phyloP scores from a whole-genome alignment of 371 early-diverging fungal species.

The Smittium culicis region DNA sequence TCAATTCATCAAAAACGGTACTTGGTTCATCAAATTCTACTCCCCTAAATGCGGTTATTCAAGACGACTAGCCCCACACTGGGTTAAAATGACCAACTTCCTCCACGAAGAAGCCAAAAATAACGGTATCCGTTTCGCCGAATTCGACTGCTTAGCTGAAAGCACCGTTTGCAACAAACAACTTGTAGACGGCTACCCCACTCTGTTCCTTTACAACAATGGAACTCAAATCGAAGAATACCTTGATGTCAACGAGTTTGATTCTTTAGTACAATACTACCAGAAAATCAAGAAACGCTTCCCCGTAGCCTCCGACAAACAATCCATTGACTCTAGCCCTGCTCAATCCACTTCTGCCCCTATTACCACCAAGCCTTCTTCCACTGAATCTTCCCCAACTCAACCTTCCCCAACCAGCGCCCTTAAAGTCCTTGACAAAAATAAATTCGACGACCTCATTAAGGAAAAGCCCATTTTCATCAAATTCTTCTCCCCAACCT shows the following conservation, averaged over 20 bases:
- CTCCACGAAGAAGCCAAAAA: constrained; percentile 16
- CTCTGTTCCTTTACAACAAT: constrained; percentile 45
- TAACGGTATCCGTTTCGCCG: constrained; percentile 47
- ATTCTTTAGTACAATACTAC: constrained; percentile 18
- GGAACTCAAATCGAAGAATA: constrained; percentile 42
- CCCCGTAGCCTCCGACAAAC: too few species aligned
- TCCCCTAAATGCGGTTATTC: constrained; percentile 28
- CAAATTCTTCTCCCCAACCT: constrained; percentile 79
- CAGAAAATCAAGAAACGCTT: constrained; percentile 18
- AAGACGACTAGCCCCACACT: constrained; percentile 23
- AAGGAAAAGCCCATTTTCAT: constrained; percentile 41
- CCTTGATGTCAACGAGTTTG: constrained; percentile 17
- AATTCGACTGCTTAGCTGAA: constrained; percentile 57
- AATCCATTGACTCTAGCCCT: not conserved
- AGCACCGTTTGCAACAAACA: constrained; percentile 52
- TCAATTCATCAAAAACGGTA: constrained; percentile 14
- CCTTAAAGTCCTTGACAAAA: constrained; percentile 28
- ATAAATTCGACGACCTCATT: constrained; percentile 29
- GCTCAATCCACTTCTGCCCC: not conserved
- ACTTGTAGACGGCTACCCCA: constrained; percentile 41
- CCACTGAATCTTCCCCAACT: not conserved
- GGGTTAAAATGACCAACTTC: constrained; percentile 26
- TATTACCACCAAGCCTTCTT: not conserved
- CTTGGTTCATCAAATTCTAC: constrained; percentile 32
- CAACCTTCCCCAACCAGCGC: constrained; percentile 18